These are phyloP conservation scores for Rhinocladiella similis DNA, from an alignment of 2,329 filamentous ascomycete species.

Conservation along the genomic window DNA sequence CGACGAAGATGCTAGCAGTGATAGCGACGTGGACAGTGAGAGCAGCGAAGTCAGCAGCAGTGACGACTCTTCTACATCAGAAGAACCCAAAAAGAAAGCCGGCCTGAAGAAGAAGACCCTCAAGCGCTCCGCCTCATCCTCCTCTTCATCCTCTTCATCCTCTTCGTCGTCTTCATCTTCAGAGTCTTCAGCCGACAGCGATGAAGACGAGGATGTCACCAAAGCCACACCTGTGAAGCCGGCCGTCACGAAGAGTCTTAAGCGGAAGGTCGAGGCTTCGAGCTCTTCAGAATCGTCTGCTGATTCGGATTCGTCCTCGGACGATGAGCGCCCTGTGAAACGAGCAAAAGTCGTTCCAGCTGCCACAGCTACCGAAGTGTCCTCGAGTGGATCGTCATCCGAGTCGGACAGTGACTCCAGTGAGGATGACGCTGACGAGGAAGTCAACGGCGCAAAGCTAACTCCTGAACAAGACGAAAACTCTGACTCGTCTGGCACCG, in stretches of 20 bases:
- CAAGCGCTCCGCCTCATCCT: slow-evolving; percentile 26
- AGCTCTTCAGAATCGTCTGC: slow-evolving; percentile 40
- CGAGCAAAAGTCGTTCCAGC: slow-evolving; percentile 12
- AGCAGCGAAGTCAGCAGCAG: slow-evolving; percentile 31
- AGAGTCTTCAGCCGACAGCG: slow-evolving; percentile 17
- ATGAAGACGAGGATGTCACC: slow-evolving; percentile 44
- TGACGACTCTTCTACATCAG: slow-evolving; percentile 41
- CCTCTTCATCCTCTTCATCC: slow-evolving; percentile 35
- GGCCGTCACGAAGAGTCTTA: slow-evolving; percentile 45
- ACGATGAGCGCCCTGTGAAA: slow-evolving; percentile 24
- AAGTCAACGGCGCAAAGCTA: slow-evolving; percentile 21
- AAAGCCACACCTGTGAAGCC: slow-evolving; percentile 29
- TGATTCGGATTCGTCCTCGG: slow-evolving; percentile 39
- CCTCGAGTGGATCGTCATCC: slow-evolving; percentile 35
- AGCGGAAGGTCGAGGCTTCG: slow-evolving; percentile 57
- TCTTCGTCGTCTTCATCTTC: slow-evolving; percentile 37
- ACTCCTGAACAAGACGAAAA: slow-evolving; percentile 4
- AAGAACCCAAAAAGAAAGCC: slow-evolving; percentile 32
- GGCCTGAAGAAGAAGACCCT: slow-evolving; percentile 34
- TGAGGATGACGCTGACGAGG: slow-evolving; percentile 32
- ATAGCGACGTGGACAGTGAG: slow-evolving; percentile 28
- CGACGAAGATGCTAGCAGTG: slow-evolving; percentile 31
- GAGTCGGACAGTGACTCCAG: slow-evolving; percentile 28
- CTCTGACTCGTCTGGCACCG: slow-evolving; percentile 28
- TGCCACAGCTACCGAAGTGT: slow-evolving; percentile 10